These are phyloP conservation scores for Acanthamoeba healyi DNA, from an alignment of 208 protist species.

Conservation along the genomic window DNA sequence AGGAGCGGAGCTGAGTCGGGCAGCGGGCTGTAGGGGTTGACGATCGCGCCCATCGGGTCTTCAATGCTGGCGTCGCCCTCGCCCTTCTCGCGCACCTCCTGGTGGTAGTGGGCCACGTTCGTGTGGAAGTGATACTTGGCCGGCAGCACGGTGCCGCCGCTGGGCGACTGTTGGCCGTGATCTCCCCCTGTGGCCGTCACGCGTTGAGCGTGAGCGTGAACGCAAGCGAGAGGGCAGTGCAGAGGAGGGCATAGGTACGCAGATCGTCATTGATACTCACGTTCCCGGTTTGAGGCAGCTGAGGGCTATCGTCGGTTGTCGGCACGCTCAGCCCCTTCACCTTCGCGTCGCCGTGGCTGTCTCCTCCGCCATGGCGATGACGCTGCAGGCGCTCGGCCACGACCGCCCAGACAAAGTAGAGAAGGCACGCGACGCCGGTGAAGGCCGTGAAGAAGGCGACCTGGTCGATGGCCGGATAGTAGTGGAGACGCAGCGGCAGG, in stretches of 20 bases:
- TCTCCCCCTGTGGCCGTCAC: neutral
- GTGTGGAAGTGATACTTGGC: slow-evolving; percentile 52
- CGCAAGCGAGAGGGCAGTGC: neutral
- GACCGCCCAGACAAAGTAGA: neutral
- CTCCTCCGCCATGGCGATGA: neutral
- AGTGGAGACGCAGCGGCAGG: neutral
- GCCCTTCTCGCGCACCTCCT: slow-evolving; percentile 3
- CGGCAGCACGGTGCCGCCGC: neutral
- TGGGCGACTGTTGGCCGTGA: neutral
- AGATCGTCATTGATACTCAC: neutral
- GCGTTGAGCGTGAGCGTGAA: neutral
- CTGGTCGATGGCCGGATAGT: neutral
- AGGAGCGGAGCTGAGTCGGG: neutral
- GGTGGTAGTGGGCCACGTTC: slow-evolving; percentile 14
- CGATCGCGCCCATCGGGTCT: neutral
- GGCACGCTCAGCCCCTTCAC: neutral
- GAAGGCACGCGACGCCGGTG: neutral
- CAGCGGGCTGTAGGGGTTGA: slow-evolving; percentile 1
- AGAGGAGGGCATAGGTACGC: neutral
- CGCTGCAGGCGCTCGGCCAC: neutral
- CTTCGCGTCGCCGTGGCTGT: no score
- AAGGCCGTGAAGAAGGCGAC: slow-evolving; percentile 11
- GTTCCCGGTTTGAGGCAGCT: neutral
- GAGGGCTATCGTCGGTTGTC: neutral
- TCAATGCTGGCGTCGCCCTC: neutral